Conservation (phyloP, 257 asterid species). For the Capsicum baccatum region DNA sequence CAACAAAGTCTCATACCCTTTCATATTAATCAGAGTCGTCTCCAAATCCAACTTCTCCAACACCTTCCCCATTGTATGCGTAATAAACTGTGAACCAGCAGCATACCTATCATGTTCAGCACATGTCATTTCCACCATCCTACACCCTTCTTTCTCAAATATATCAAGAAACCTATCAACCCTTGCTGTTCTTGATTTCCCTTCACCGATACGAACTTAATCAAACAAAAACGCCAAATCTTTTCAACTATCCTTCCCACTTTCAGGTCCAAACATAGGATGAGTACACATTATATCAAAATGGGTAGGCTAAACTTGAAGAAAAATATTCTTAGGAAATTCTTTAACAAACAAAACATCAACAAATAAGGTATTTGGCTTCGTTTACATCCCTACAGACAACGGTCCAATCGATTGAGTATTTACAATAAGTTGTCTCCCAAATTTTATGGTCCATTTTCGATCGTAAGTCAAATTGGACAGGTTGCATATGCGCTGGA, state of each 20-base stretch:
- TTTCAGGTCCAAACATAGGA: slow-evolving; percentile 93
- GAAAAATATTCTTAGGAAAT: slow-evolving; percentile 67
- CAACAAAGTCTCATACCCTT: slow-evolving; percentile 79
- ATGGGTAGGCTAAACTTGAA: slow-evolving; percentile 59
- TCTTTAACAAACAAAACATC: slow-evolving; percentile 75
- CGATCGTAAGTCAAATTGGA: too few relatives aligned
- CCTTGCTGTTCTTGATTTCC: slow-evolving; percentile 52
- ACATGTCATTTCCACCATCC: slow-evolving; percentile 83
- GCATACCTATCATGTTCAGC: slow-evolving; percentile 79
- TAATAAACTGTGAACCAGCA: slow-evolving; percentile 81
- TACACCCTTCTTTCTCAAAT: slow-evolving; percentile 78
- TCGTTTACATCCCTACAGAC: too few relatives aligned
- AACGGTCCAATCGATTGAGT: too few relatives aligned
- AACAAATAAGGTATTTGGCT: slow-evolving; percentile 60
- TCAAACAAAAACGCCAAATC: slow-evolving; percentile 71
- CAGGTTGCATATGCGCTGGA: too few relatives aligned
- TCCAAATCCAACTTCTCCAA: slow-evolving; percentile 68
- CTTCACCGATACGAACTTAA: slow-evolving; percentile 68
- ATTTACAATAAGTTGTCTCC: too few relatives aligned
- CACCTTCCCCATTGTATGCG: slow-evolving; percentile 81
- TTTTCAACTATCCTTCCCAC: slow-evolving; percentile 75
- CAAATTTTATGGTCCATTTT: too few relatives aligned
- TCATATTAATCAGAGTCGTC: slow-evolving; percentile 74
- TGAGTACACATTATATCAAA: slow-evolving; percentile 87
- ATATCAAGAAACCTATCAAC: slow-evolving; percentile 62